Evolutionary conservation across 2,329 filamentous ascomycete genomes (phyloP).

Genomic region (Oidium heveae): DNA sequence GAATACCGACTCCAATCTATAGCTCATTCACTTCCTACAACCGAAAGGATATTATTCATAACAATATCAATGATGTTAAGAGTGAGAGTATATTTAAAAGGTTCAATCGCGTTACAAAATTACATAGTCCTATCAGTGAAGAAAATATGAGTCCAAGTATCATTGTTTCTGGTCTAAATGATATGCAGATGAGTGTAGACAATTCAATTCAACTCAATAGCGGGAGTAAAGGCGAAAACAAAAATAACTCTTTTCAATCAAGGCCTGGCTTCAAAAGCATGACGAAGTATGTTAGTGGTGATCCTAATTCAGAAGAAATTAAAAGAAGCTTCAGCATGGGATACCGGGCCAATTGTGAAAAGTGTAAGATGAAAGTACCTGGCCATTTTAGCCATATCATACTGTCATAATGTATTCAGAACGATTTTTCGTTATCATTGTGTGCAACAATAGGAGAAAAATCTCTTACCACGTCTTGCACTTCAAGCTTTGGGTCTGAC

Average conservation of each 20-base stretch:
- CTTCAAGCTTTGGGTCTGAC: too few relatives aligned
- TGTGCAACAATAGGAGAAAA: too few relatives aligned
- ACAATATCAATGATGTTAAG: constrained; percentile 8
- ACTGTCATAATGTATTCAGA: too few relatives aligned
- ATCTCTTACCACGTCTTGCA: too few relatives aligned
- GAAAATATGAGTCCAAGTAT: constrained; percentile 13
- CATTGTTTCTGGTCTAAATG: constrained; percentile 10
- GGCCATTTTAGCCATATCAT: constrained; percentile 66
- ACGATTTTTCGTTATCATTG: too few relatives aligned
- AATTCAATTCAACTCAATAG: constrained; percentile 2
- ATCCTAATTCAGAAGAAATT: constrained; percentile 20
- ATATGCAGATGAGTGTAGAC: constrained; percentile 14
- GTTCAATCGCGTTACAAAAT: constrained; percentile 9
- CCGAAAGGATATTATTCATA: constrained; percentile 6
- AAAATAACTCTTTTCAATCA: constrained; percentile 13
- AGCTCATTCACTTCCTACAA: constrained; percentile 12
- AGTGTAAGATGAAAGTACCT: constrained; percentile 47
- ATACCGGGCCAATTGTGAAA: constrained; percentile 53
- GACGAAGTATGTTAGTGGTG: too few relatives aligned
- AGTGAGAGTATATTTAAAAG: constrained; percentile 9
- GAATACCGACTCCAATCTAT: constrained; percentile 15
- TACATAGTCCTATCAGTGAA: constrained; percentile 15
- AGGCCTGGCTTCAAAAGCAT: constrained; percentile 15
- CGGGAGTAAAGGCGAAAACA: constrained; percentile 9
- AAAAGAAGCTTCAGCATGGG: constrained; percentile 56